Evolutionary conservation across 495 filamentous ascomycete species (phyloP).

Genomic region (Talaromyces trachyspermus): DNA sequence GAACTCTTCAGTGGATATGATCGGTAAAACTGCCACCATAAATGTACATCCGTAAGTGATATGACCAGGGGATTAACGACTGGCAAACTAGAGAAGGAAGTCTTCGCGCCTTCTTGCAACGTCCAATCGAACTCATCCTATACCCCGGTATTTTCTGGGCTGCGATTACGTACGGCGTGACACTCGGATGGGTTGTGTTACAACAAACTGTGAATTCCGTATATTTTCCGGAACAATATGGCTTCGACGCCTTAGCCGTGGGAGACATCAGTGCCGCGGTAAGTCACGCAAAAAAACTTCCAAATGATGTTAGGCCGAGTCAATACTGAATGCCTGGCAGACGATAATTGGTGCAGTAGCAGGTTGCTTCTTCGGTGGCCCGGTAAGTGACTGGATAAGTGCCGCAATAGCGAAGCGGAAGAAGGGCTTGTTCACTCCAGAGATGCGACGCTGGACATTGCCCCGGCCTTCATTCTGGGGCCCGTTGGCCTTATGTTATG

Average conservation of each 20-base stretch:
- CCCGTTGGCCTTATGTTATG: neutral
- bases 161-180: neutral
- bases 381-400: neutral
- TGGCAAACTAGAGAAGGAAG: neutral
- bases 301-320: neutral
- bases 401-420: neutral
- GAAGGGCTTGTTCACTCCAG: neutral
- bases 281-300: neutral
- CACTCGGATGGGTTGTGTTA: neutral
- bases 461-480: neutral
- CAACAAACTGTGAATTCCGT: neutral
- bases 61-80: neutral
- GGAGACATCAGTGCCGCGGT: neutral
- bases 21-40: neutral
- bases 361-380: neutral
- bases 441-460: neutral
- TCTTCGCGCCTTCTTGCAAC: neutral
- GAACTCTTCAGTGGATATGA: neutral
- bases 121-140: neutral
- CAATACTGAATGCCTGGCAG: neutral
- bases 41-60: neutral
- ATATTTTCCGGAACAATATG: constrained; percentile 1
- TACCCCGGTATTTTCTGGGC: neutral
- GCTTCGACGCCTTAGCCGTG: neutral
- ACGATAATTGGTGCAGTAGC: neutral